Conservation (phyloP, 2,329 filamentous ascomycete genomes). For the Sclerotiophoma versabilis region DNA sequence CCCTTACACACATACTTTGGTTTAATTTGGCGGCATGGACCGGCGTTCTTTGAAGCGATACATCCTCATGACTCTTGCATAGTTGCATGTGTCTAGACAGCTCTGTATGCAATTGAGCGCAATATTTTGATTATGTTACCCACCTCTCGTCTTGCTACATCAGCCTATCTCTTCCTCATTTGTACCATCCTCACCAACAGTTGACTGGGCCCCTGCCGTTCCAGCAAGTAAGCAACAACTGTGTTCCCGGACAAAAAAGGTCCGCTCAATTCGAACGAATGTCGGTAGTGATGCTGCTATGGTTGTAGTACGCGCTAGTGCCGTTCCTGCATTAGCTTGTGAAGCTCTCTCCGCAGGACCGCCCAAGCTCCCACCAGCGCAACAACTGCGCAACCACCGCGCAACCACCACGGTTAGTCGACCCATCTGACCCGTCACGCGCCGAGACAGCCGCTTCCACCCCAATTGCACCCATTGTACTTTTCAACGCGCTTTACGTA, state of each 20-base stretch:
- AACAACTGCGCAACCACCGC: not conserved
- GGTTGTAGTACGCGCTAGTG: too few relatives aligned
- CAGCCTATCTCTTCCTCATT: too few relatives aligned
- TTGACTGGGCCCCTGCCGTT: too few relatives aligned
- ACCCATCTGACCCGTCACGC: not conserved
- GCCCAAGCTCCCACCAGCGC: slow-evolving; percentile 6
- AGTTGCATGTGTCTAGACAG: slow-evolving; percentile 8
- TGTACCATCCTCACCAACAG: too few relatives aligned
- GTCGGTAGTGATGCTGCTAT: too few relatives aligned
- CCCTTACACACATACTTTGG: not conserved
- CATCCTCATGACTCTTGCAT: slow-evolving; percentile 6
- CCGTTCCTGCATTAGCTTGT: not conserved
- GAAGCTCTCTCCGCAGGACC: not conserved
- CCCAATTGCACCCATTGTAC: not conserved
- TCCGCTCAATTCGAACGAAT: too few relatives aligned
- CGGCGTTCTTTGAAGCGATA: slow-evolving; percentile 15
- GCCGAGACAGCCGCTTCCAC: not conserved
- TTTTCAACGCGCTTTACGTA: not conserved
- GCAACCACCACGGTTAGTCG: not conserved
- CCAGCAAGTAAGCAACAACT: too few relatives aligned
- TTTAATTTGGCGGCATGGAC: slow-evolving; percentile 11
- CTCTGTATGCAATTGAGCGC: not conserved
- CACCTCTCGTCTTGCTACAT: not conserved
- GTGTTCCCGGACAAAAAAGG: too few relatives aligned
- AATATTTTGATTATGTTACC: slow-evolving; percentile 4